phyloP scores from a whole-genome alignment of 1,284 basidiomycete species.

The Ceratobasidium theobromae region DNA sequence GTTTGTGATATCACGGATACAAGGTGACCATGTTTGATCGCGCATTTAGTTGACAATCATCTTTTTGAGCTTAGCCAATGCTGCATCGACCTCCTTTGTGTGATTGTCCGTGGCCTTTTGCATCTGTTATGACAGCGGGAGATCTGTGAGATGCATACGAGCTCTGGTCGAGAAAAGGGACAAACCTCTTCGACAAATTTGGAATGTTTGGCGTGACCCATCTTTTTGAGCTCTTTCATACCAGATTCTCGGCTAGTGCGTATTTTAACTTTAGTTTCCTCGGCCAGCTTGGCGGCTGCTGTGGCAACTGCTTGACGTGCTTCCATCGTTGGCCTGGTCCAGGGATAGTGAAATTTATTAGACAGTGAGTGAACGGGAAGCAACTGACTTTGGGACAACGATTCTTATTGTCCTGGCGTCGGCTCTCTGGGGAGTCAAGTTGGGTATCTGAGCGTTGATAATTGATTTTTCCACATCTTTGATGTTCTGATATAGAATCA shows the following conservation, averaged over 20 bases:
- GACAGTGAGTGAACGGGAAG: not conserved
- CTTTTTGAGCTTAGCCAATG: constrained; percentile 64
- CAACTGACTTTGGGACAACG: constrained; percentile 69
- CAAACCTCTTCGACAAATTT: constrained; percentile 64
- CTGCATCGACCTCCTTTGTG: constrained; percentile 63
- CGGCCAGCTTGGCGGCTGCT: constrained; percentile 60
- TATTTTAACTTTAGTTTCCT: constrained; percentile 72
- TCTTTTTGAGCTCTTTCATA: constrained; percentile 60
- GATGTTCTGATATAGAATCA: constrained; percentile 56
- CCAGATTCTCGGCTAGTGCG: constrained; percentile 65
- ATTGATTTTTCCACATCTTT: constrained; percentile 71
- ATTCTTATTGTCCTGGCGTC: constrained; percentile 71
- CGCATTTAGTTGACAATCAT: not conserved
- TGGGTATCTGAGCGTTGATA: constrained; percentile 68
- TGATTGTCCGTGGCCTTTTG: constrained; percentile 66
- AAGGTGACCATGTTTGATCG: not conserved
- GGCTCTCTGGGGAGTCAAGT: constrained; percentile 65
- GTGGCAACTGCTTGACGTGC: constrained; percentile 58
- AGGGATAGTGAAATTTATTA: constrained; percentile 18
- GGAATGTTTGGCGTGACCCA: constrained; percentile 59
- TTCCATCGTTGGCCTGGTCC: constrained; percentile 70
- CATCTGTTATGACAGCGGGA: constrained; percentile 53
- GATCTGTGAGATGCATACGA: constrained; percentile 2
- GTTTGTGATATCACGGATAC: no score
- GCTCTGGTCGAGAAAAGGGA: constrained; percentile 17